Percentiles rank a stretch among this genome's conserved stretches.
Conservation (phyloP, 441 rosid genomes). For the Lepidium campestre region DNA sequence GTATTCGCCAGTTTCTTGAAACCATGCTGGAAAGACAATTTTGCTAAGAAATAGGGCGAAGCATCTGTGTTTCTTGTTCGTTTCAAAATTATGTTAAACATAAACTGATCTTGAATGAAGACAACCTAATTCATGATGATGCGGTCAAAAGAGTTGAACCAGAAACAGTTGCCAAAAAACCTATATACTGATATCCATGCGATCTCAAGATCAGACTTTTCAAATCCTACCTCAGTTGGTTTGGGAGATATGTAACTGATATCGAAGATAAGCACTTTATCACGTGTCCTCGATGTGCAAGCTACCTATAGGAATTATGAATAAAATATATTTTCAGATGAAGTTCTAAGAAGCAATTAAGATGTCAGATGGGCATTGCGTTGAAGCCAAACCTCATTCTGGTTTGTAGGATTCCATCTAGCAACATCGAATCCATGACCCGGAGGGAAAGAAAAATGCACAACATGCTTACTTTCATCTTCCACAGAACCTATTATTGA, state of each 20-base stretch:
- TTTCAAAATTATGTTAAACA: background rate
- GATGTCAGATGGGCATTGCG: background rate
- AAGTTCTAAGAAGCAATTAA: background rate
- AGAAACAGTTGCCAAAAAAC: background rate
- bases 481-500: conserved; percentile 38
- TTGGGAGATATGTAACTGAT: conserved; percentile 69
- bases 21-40: background rate
- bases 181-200: background rate
- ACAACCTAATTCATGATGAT: background rate
- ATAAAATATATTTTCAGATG: background rate
- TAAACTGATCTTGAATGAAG: background rate
- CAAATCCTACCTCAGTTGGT: conserved; percentile 59
- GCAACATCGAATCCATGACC: conserved; percentile 53
- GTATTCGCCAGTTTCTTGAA: background rate
- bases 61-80: background rate
- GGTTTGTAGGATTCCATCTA: conserved; percentile 80
- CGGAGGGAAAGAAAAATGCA: conserved; percentile 49
- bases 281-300: conserved; percentile 53
- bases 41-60: background rate
- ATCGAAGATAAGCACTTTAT: conserved; percentile 64
- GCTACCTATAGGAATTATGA: conserved; percentile 52
- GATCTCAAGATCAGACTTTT: background rate
- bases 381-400: conserved; percentile 63
- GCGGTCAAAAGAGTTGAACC: background rate
- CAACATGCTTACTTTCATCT: conserved; percentile 61